Evolutionary conservation across 805 yeast species (phyloP).

Genomic region (Wickerhamiella azymoides): DNA sequence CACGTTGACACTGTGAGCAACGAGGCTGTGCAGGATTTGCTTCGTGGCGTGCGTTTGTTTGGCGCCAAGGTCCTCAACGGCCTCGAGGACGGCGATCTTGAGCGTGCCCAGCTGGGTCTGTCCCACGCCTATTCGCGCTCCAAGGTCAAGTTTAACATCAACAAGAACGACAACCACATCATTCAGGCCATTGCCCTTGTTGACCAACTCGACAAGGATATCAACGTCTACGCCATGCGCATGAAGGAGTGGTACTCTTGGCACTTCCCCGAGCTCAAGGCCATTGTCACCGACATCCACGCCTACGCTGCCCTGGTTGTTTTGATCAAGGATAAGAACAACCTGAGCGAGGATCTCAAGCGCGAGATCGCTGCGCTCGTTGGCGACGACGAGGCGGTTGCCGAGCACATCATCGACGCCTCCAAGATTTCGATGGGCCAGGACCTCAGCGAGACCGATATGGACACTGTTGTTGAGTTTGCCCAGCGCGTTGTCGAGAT

Average conservation of each 20-base stretch:
- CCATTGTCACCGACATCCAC: conserved; percentile 81
- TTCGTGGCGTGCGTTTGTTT: conserved; percentile 88
- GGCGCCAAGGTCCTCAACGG: conserved; percentile 83
- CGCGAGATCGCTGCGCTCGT: conserved; percentile 86
- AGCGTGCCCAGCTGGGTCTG: conserved; percentile 95
- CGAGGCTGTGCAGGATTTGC: conserved; percentile 85
- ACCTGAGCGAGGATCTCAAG: conserved; percentile 37
- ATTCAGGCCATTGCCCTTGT: conserved; percentile 96
- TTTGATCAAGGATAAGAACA: conserved; percentile 74
- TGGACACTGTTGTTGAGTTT: conserved; percentile 78
- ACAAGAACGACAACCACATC: conserved; percentile 97
- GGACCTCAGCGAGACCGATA: conserved; percentile 88
- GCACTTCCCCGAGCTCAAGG: conserved; percentile 97
- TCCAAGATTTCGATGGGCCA: conserved; percentile 99
- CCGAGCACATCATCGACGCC: conserved; percentile 83
- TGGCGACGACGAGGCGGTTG: conserved; percentile 83
- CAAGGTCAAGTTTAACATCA: conserved; percentile 96
- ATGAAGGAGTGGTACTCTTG: conserved; percentile 98
- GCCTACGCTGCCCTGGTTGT: conserved; percentile 70
- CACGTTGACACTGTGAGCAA: conserved; percentile 79
- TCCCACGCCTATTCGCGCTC: conserved; percentile 99
- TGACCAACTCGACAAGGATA: conserved; percentile 96
- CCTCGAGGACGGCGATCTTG: conserved; percentile 86
- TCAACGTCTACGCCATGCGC: conserved; percentile 94
- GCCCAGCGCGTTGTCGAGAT: conserved; percentile 88